Conservation (phyloP, 176 grass and related monocot species). For the Bolboschoenus planiculmis region DNA sequence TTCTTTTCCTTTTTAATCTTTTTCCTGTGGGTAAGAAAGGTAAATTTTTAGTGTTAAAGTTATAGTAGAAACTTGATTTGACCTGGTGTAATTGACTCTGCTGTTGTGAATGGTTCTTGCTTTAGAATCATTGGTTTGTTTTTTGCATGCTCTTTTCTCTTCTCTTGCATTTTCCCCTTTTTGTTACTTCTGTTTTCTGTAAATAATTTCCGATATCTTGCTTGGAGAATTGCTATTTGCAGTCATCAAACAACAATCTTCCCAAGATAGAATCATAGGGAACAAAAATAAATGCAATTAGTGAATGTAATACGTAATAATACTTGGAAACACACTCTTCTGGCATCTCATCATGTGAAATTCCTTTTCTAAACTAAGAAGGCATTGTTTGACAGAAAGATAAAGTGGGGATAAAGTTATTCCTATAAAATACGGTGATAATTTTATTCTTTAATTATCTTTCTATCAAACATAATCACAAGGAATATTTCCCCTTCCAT, state of each 20-base stretch:
- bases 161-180: not conserved
- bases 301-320: too few species aligned
- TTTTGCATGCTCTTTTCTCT: not conserved
- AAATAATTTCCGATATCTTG: not conserved
- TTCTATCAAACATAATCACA: too few species aligned
- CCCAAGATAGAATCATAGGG: not conserved
- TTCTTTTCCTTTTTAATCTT: not conserved
- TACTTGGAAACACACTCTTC: too few species aligned
- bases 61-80: slow-evolving; percentile 27
- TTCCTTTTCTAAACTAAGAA: too few species aligned
- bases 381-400: too few species aligned
- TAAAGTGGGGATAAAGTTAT: too few species aligned
- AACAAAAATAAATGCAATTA: too few species aligned
- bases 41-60: slow-evolving; percentile 31
- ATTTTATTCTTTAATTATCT: too few species aligned
- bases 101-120: slow-evolving; percentile 15
- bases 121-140: not conserved
- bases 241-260: not conserved
- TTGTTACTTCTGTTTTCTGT: not conserved
- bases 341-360: too few species aligned
- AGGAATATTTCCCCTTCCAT: not conserved
- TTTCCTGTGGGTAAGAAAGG: slow-evolving; percentile 18
- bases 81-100: slow-evolving; percentile 10
- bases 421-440: too few species aligned
- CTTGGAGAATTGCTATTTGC: not conserved